Percentiles rank a stretch among this genome's conserved stretches.
Evolutionary conservation across 164 flowering plant species (phyloP).

Genomic region (Cinnamomum chago): DNA sequence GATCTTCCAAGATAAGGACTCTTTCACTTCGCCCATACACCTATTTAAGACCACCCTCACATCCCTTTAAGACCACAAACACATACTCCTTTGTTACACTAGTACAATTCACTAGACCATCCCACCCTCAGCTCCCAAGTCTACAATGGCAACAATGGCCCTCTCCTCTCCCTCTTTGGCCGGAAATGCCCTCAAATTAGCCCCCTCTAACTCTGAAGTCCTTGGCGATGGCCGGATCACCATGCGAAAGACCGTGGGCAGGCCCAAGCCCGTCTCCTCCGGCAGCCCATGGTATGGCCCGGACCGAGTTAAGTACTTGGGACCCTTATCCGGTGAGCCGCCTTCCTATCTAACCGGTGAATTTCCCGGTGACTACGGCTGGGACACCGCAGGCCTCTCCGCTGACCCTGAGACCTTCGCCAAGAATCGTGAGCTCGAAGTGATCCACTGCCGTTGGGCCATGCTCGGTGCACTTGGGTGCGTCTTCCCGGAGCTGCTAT

Average conservation of each 20-base stretch:
- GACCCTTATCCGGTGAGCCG: slow-evolving; percentile 14
- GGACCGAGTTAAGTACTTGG: slow-evolving; percentile 18
- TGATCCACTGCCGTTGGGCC: slow-evolving; percentile 15
- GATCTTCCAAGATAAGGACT: neutral
- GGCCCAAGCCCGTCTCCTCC: slow-evolving; percentile 13
- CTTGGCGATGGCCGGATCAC: slow-evolving; percentile 12
- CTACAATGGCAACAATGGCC: slow-evolving; percentile 18
- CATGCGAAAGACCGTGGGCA: slow-evolving; percentile 10
- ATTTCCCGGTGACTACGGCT: slow-evolving; percentile 16
- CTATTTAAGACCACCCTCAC: neutral
- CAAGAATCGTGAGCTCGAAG: slow-evolving; percentile 21
- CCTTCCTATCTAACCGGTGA: slow-evolving; percentile 15
- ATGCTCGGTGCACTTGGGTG: slow-evolving; percentile 16
- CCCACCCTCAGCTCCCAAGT: no score
- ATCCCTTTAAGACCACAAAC: neutral
- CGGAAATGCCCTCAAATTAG: slow-evolving; percentile 11
- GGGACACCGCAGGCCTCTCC: slow-evolving; percentile 22
- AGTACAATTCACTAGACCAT: no score
- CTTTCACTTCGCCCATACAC: neutral
- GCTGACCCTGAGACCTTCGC: slow-evolving; percentile 22
- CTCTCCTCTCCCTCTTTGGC: slow-evolving; percentile 13
- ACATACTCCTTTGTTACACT: no score
- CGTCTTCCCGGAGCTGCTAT: slow-evolving; percentile 15
- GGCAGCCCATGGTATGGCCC: slow-evolving; percentile 22
- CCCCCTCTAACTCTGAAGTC: slow-evolving; percentile 4